Evolutionary conservation across 345 rosid species (phyloP).

Genomic region (Heritiera littoralis): DNA sequence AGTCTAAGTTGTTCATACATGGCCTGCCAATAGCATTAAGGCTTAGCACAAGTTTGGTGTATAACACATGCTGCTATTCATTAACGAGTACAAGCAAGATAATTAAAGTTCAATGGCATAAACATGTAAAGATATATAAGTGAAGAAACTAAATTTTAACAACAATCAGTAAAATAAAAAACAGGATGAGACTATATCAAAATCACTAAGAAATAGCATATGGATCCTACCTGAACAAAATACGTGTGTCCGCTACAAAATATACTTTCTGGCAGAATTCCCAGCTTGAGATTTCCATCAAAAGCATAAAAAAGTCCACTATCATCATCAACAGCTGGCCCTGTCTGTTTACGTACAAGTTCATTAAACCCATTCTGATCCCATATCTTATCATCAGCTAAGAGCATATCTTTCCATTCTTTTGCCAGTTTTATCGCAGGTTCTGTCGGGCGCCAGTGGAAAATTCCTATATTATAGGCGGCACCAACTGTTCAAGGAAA

Average conservation of each 20-base stretch:
- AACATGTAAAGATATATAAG: background rate
- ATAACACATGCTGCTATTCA: background rate
- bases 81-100: conserved; percentile 15
- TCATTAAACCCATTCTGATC: conserved; percentile 98
- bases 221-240: conserved; percentile 78
- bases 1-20: conserved; percentile 82
- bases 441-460: conserved; percentile 96
- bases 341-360: conserved; percentile 73
- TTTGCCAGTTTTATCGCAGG: conserved; percentile 76
- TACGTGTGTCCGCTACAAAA: conserved; percentile 98
- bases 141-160: background rate
- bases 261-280: conserved; percentile 89
- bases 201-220: conserved; percentile 7
- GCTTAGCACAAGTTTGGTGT: conserved; percentile 13
- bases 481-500: conserved; percentile 59
- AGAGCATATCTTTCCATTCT: conserved; percentile 91
- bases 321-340: conserved; percentile 81
- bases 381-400: conserved; percentile 93
- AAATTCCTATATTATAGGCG: conserved; percentile 93
- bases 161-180: background rate
- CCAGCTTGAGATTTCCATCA: conserved; percentile 93
- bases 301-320: conserved; percentile 85
- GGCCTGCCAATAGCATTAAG: conserved; percentile 52
- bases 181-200: conserved; percentile 7
- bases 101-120: conserved; percentile 1